Evolutionary conservation across 192 early-diverging fungal genomes (phyloP).

Genomic region (Backusella parvicylindrica): DNA sequence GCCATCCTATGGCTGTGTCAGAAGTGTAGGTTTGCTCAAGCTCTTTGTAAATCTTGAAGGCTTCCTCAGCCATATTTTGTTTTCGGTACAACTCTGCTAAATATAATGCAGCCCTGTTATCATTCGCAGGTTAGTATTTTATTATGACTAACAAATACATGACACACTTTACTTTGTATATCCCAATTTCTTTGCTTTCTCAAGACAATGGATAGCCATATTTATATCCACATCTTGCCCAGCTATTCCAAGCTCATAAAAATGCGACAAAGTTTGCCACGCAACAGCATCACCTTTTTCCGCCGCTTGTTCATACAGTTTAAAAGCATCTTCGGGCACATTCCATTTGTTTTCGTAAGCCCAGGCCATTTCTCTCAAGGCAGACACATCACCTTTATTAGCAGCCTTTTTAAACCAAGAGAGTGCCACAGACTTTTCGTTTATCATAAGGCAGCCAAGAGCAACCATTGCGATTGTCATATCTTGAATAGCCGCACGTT

Average conservation of each 20-base stretch:
- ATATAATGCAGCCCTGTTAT: conserved; percentile 15
- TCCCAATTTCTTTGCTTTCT: conserved; percentile 26
- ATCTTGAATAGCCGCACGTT: conserved; percentile 19
- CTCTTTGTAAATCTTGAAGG: conserved; percentile 3
- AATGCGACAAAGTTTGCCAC: conserved; percentile 21
- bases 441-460: background rate
- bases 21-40: background rate
- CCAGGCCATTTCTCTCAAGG: conserved; percentile 31
- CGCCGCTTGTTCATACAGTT: conserved; percentile 35
- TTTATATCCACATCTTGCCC: conserved; percentile 29
- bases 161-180: conserved; percentile 18
- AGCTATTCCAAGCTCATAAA: conserved; percentile 35
- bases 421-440: background rate
- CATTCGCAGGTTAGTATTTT: background rate
- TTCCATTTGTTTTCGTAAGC: conserved; percentile 24
- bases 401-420: conserved; percentile 30
- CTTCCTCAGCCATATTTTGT: conserved; percentile 10
- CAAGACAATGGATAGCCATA: conserved; percentile 22
- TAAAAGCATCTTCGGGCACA: conserved; percentile 4
- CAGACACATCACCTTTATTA: conserved; percentile 23
- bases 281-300: conserved; percentile 25
- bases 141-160: background rate
- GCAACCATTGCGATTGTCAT: conserved; percentile 17
- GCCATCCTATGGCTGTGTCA: background rate
- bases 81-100: conserved; percentile 17